A percentile compares a stretch with the other conserved stretches of the same genome.
phyloP scores from a whole-genome alignment of 1,284 basidiomycete genomes.

The Lentinus polychrous region DNA sequence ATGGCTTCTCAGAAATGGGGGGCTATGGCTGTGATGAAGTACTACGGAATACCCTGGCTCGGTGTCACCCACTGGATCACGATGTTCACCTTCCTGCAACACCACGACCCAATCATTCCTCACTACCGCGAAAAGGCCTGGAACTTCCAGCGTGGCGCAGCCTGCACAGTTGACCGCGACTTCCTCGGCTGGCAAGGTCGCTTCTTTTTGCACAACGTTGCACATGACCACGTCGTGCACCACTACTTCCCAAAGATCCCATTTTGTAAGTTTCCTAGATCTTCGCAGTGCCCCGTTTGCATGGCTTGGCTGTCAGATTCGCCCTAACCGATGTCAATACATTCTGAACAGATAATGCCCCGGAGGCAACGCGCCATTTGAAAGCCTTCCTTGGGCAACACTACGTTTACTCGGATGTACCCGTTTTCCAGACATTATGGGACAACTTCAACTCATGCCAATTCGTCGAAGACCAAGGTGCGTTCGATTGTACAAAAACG shows the following conservation, averaged over 20 bases:
- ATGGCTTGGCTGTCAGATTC: neutral
- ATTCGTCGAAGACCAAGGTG: conserved; percentile 63
- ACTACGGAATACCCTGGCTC: conserved; percentile 52
- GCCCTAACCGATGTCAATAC: neutral
- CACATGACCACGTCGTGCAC: conserved; percentile 31
- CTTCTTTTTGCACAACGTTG: conserved; percentile 32
- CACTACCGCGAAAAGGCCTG: conserved; percentile 29
- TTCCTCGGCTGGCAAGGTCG: conserved; percentile 39
- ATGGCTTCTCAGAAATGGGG: conserved; percentile 28
- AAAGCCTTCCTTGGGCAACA: conserved; percentile 47
- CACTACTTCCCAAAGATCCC: conserved; percentile 26
- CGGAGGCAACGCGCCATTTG: conserved; percentile 44
- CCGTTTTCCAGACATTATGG: conserved; percentile 49
- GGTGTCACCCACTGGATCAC: conserved; percentile 44
- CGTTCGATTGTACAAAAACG: too few relatives aligned
- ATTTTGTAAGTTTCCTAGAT: conserved; percentile 17
- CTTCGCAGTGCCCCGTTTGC: too few relatives aligned
- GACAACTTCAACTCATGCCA: conserved; percentile 52
- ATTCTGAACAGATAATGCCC: conserved; percentile 32
- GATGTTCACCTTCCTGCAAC: conserved; percentile 46
- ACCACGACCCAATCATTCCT: conserved; percentile 36
- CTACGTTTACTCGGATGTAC: conserved; percentile 41
- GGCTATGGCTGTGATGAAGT: conserved; percentile 35
- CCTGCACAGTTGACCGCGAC: conserved; percentile 52
- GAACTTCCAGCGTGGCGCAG: conserved; percentile 55